A percentile compares a stretch with the other conserved stretches of the same genome.
These are phyloP conservation scores for Boletus fagicola DNA, from an alignment of 768 basidiomycete species.

Conservation along the genomic window DNA sequence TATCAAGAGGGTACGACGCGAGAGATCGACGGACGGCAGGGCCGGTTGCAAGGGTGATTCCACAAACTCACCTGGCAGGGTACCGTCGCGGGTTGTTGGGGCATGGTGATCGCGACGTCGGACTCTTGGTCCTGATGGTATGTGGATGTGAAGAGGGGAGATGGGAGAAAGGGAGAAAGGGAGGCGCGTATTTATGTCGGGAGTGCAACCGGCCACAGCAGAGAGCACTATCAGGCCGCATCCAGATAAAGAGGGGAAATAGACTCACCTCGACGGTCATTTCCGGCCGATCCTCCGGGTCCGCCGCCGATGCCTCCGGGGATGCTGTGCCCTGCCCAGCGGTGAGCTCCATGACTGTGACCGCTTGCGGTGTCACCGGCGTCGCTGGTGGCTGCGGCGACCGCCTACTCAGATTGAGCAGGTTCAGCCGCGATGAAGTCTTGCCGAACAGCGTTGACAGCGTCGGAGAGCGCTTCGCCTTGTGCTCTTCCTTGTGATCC, in stretches of 20 bases:
- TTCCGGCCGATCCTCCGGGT: constrained; percentile 30
- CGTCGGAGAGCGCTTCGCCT: constrained; percentile 24
- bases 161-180: neutral
- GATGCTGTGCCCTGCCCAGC: constrained; percentile 23
- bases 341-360: constrained; percentile 5
- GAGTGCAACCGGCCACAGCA: constrained; percentile 12
- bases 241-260: neutral
- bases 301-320: constrained; percentile 20
- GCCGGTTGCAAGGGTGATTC: neutral
- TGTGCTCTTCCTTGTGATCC: constrained; percentile 24
- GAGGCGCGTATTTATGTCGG: constrained; percentile 17
- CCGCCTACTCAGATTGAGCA: constrained; percentile 28
- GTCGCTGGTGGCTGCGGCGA: constrained; percentile 32
- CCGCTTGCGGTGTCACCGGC: constrained; percentile 25
- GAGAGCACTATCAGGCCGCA: constrained; percentile 11
- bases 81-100: constrained; percentile 37
- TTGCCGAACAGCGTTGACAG: constrained; percentile 27
- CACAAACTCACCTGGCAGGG: constrained; percentile 43
- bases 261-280: constrained; percentile 17
- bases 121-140: constrained; percentile 17
- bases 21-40: neutral
- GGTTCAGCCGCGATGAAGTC: constrained; percentile 28
- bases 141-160: constrained; percentile 5
- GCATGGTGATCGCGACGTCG: constrained; percentile 24
- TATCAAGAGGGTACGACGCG: constrained; percentile 1